phyloP scores from a whole-genome alignment of 2,329 filamentous ascomycete species.

The Fusarium foetens region DNA sequence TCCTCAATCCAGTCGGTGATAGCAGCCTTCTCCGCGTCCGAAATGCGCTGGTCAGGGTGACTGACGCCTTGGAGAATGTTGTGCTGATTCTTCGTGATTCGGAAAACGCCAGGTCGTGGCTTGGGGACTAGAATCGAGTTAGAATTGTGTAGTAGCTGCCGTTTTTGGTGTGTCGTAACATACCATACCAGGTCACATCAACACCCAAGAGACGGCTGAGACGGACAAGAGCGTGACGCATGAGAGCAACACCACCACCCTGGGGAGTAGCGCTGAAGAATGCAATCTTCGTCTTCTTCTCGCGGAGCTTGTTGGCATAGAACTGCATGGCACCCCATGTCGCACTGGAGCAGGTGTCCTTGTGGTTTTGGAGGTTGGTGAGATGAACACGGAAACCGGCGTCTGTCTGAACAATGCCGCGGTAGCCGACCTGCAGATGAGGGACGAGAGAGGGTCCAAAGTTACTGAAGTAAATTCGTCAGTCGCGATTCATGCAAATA shows the following conservation, averaged over 20 bases:
- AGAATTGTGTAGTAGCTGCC: background rate
- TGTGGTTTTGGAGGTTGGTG: slow-evolving; percentile 65
- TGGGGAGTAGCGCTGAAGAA: slow-evolving; percentile 86
- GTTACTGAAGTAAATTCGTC: slow-evolving; percentile 55
- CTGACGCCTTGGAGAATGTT: slow-evolving; percentile 87
- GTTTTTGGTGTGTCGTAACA: slow-evolving; percentile 32
- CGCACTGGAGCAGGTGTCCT: slow-evolving; percentile 65
- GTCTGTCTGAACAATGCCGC: slow-evolving; percentile 77
- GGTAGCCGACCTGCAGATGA: slow-evolving; percentile 72
- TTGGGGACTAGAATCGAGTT: slow-evolving; percentile 69
- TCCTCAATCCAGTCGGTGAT: slow-evolving; percentile 77
- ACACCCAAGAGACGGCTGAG: slow-evolving; percentile 74
- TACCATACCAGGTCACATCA: slow-evolving; percentile 77
- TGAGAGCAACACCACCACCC: slow-evolving; percentile 83
- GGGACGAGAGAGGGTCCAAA: slow-evolving; percentile 80
- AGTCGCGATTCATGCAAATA: background rate
- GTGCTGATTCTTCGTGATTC: slow-evolving; percentile 88
- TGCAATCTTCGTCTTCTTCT: slow-evolving; percentile 73
- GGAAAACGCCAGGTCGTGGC: slow-evolving; percentile 80
- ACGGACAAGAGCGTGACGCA: slow-evolving; percentile 81
- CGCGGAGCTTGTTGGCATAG: slow-evolving; percentile 71
- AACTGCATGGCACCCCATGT: slow-evolving; percentile 75
- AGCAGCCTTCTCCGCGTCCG: slow-evolving; percentile 66
- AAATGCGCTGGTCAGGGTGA: slow-evolving; percentile 71
- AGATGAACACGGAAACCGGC: slow-evolving; percentile 71